A percentile compares a stretch with the other conserved stretches of the same genome.
Evolutionary conservation across 176 grass and related monocot genomes (phyloP).

Genomic region (Zizania latifolia): DNA sequence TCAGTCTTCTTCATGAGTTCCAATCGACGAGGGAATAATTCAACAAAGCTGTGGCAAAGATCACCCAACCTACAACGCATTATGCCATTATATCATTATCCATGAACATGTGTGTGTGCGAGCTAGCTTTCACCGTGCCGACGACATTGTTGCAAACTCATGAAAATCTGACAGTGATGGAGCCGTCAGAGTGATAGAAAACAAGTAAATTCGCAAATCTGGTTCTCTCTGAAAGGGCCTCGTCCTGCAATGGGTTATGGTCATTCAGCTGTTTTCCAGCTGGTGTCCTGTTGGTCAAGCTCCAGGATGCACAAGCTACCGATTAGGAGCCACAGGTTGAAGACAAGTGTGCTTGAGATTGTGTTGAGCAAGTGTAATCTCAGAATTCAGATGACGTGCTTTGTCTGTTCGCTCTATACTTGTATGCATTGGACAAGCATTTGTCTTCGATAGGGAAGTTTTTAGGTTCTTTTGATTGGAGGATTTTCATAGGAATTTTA

Average conservation of each 20-base stretch:
- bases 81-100: not conserved
- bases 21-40: not conserved
- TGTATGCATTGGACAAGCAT: no score
- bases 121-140: not conserved
- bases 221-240: not conserved
- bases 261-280: no score
- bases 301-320: no score
- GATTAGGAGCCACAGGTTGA: no score
- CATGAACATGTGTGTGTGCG: not conserved
- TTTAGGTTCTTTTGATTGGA: no score
- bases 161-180: not conserved
- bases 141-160: not conserved
- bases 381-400: no score
- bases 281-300: no score
- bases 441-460: no score
- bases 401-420: no score
- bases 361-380: no score
- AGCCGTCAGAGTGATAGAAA: not conserved
- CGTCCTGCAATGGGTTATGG: not conserved
- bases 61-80: conserved; percentile 17
- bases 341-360: no score
- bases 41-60: conserved; percentile 19
- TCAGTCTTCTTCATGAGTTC: not conserved
- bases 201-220: not conserved
- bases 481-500: no score